These are phyloP conservation scores for Penicillium pulvis DNA, from an alignment of 495 filamentous ascomycete genomes.

Conservation along the genomic window DNA sequence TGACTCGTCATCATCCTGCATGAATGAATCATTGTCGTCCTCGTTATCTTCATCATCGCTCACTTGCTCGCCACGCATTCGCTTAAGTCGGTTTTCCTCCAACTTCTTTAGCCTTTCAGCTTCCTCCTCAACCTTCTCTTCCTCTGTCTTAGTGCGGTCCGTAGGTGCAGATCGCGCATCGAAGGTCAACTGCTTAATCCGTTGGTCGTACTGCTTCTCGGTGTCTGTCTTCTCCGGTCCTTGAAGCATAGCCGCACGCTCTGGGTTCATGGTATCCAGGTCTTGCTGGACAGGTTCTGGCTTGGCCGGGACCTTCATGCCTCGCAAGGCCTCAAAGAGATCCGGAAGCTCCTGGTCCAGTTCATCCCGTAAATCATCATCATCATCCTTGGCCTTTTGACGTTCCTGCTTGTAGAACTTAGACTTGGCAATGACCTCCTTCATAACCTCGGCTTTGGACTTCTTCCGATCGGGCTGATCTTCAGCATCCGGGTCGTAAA, in stretches of 20 bases:
- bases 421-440: slow-evolving; percentile 96
- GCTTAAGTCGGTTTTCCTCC: slow-evolving; percentile 67
- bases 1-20: slow-evolving; percentile 43
- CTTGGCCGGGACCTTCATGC: slow-evolving; percentile 45
- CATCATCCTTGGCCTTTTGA: slow-evolving; percentile 89
- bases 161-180: slow-evolving; percentile 83
- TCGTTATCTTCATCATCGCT: slow-evolving; percentile 50
- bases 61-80: slow-evolving; percentile 47
- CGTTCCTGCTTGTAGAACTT: slow-evolving; percentile 93
- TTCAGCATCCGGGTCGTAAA: slow-evolving; percentile 40
- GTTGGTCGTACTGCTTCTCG: slow-evolving; percentile 82
- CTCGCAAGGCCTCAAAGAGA: slow-evolving; percentile 70
- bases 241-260: slow-evolving; percentile 58
- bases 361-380: slow-evolving; percentile 85
- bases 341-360: slow-evolving; percentile 77
- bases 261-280: slow-evolving; percentile 58
- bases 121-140: slow-evolving; percentile 79
- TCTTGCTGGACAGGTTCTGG: slow-evolving; percentile 44
- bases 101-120: slow-evolving; percentile 72
- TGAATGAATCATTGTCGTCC: slow-evolving; percentile 46
- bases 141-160: slow-evolving; percentile 86
- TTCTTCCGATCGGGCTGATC: slow-evolving; percentile 78
- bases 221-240: slow-evolving; percentile 62
- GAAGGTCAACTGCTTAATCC: slow-evolving; percentile 75
- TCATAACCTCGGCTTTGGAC: slow-evolving; percentile 92